Base-by-base conservation (phyloP, 441 rosid species). In the Manihot esculenta region DNA sequence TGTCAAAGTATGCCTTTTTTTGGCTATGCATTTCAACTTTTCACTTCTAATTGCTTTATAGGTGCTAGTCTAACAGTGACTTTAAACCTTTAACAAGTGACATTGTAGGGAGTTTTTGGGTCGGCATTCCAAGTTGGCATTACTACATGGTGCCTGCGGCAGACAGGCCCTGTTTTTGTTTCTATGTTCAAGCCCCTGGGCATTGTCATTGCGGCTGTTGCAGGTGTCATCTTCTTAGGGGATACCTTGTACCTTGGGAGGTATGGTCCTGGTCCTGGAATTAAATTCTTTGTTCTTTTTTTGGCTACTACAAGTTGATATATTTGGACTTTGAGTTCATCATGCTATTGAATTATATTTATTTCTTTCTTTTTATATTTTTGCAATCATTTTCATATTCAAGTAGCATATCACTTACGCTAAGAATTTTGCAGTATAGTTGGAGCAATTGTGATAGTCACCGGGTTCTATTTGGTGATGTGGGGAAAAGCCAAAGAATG, bases 171-270 rank as follows among this genome's bases (percentile, higher is more conserved):
- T 26, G 88, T 89, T 74, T 89, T 85, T 71, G 89, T 89, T 64
- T 45, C 91, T 7, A 83, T 85, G 91, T 89, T 89, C 84, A 89
- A 89, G 82, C 89, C 94, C 63, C 41, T 89, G 74, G 89, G 89
- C 3, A 75, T 87, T 50, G 49, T 81, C 30, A 72, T 89, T 78
- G 83, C 94, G 48, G 85, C 71, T 48, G 82, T 72, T 7, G 48
- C 68, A 5, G 91, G 91, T 56, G 74, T 77, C 62, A 64, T 85
- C 74, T 87, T 75, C 73, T 64, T 77, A 21, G 86, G 89, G 50
- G 89, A 88, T 60, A 65, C 81, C n/a, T 68, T 82, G 75, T 86
- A 77, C 76, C 81, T 85, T 75, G 91, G 91, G 69, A 80, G 89
- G 94, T 89, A 72, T 5, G 0, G 21, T 64, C 49, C 27, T 30